Conservation (phyloP, 2,329 filamentous ascomycete genomes). For the Xylaria sp. region DNA sequence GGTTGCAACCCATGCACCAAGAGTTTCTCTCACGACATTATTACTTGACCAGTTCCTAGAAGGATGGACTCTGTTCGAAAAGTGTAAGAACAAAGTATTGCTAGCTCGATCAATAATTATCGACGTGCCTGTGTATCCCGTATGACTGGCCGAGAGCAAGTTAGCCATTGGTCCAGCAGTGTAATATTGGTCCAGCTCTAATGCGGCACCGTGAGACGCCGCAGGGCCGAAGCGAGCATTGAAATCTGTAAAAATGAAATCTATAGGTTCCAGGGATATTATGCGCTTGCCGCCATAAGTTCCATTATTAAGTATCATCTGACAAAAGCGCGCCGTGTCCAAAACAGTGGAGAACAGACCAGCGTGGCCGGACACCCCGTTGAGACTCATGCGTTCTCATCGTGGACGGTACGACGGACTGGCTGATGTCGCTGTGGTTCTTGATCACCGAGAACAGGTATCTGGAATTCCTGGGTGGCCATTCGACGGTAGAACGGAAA, state of each 20-base stretch:
- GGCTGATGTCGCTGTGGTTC: constrained; percentile 27
- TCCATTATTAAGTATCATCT: constrained; percentile 36
- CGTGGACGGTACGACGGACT: constrained; percentile 30
- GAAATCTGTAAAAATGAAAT: constrained; percentile 35
- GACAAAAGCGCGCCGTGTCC: constrained; percentile 28
- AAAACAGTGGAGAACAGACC: constrained; percentile 34
- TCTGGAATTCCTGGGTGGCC: constrained; percentile 30
- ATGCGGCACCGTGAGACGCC: constrained; percentile 26
- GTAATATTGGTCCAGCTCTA: constrained; percentile 34
- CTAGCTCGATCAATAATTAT: constrained; percentile 27
- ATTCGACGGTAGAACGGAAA: constrained; percentile 23
- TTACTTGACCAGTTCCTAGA: constrained; percentile 34
- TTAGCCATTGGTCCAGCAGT: constrained; percentile 35
- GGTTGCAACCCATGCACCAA: constrained; percentile 33
- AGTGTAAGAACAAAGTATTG: constrained; percentile 31
- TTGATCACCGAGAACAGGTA: constrained; percentile 11
- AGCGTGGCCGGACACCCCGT: constrained; percentile 32
- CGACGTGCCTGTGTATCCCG: constrained; percentile 31
- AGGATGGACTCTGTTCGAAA: constrained; percentile 27
- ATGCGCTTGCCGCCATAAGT: constrained; percentile 28
- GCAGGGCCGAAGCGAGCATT: constrained; percentile 26
- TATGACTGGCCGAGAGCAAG: constrained; percentile 30
- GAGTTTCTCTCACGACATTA: constrained; percentile 32
- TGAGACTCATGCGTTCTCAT: constrained; percentile 34
- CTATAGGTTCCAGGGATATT: constrained; percentile 20